These are phyloP conservation scores for Aplosporella prunicola DNA, from an alignment of 2,329 filamentous ascomycete species.

Conservation along the genomic window DNA sequence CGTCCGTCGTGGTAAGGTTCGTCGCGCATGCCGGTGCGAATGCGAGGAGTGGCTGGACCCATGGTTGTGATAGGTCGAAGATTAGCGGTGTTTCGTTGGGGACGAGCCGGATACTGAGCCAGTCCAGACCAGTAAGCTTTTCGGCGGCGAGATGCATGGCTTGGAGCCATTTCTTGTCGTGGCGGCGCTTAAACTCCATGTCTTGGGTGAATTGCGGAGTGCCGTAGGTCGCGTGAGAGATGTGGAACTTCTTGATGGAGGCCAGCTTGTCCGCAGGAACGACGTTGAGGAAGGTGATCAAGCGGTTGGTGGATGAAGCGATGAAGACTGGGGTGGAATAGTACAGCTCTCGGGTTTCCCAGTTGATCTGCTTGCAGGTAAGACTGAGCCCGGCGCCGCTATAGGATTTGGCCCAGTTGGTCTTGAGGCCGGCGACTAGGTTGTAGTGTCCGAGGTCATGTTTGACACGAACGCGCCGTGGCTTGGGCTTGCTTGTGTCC, in stretches of 20 bases:
- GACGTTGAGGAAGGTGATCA: slow-evolving; percentile 19
- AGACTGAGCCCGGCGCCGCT: slow-evolving; percentile 21
- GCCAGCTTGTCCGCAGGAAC: slow-evolving; percentile 15
- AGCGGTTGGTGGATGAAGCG: slow-evolving; percentile 20
- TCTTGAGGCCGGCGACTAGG: slow-evolving; percentile 7
- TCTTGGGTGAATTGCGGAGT: slow-evolving; percentile 12
- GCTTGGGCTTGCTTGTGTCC: slow-evolving; percentile 14
- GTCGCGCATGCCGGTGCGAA: too few species aligned
- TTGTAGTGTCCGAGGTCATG: not conserved
- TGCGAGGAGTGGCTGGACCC: too few species aligned
- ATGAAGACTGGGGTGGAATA: slow-evolving; percentile 23
- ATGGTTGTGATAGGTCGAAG: too few species aligned
- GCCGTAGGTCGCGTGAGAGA: slow-evolving; percentile 24
- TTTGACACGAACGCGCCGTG: not conserved
- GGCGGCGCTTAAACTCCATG: slow-evolving; percentile 19
- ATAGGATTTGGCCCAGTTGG: slow-evolving; percentile 20
- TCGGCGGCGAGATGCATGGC: slow-evolving; percentile 17
- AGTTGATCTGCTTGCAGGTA: slow-evolving; percentile 21
- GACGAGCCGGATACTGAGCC: slow-evolving; percentile 18
- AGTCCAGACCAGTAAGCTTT: slow-evolving; percentile 16
- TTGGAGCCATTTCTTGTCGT: slow-evolving; percentile 17
- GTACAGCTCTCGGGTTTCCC: slow-evolving; percentile 20
- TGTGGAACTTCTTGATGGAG: slow-evolving; percentile 20
- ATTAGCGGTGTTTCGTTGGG: too few species aligned
- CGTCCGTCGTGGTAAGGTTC: too few species aligned